Conservation (phyloP, 1,284 basidiomycete genomes). For the Trametes pubescens region DNA sequence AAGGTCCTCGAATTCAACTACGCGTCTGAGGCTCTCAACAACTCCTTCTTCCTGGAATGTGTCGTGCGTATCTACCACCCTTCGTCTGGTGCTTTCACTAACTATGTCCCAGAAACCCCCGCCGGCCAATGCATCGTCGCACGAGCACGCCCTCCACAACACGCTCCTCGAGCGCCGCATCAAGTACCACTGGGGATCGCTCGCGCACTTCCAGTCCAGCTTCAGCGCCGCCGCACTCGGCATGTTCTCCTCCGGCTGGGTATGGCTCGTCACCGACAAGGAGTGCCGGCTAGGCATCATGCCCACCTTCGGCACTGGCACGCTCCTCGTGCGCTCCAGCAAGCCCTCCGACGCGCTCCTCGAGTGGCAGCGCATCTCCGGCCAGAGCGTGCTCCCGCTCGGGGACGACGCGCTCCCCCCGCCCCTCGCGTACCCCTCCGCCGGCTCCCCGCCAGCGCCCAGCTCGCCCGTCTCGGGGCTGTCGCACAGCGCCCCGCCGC, state of each 20-base stretch:
- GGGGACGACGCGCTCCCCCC: slow-evolving; percentile 41
- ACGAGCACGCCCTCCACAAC: slow-evolving; percentile 53
- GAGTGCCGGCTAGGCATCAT: slow-evolving; percentile 73
- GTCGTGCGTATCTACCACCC: slow-evolving; percentile 64
- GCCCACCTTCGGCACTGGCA: slow-evolving; percentile 91
- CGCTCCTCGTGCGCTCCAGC: slow-evolving; percentile 80
- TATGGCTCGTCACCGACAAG: slow-evolving; percentile 86
- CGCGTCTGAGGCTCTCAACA: slow-evolving; percentile 93
- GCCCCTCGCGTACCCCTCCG: slow-evolving; percentile 6
- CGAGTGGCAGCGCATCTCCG: slow-evolving; percentile 31
- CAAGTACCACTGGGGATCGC: slow-evolving; percentile 63
- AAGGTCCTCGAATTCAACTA: slow-evolving; percentile 88
- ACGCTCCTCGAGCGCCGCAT: slow-evolving; percentile 52
- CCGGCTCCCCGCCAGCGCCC: slow-evolving; percentile 24
- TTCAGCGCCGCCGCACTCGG: slow-evolving; percentile 82
- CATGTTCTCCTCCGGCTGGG: slow-evolving; percentile 85
- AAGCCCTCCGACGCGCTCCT: slow-evolving; percentile 21
- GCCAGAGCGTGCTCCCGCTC: slow-evolving; percentile 42
- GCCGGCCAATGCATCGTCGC: slow-evolving; percentile 43
- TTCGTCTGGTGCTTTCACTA: slow-evolving; percentile 1
- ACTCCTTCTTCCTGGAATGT: slow-evolving; percentile 91
- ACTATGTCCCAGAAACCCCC: slow-evolving; percentile 57
- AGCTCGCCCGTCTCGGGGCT: slow-evolving; percentile 46
- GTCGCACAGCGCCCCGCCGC: slow-evolving; percentile 33
- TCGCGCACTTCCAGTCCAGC: slow-evolving; percentile 77